Base-by-base conservation (phyloP, 495 filamentous ascomycete species). In the Neurospora sp. region DNA sequence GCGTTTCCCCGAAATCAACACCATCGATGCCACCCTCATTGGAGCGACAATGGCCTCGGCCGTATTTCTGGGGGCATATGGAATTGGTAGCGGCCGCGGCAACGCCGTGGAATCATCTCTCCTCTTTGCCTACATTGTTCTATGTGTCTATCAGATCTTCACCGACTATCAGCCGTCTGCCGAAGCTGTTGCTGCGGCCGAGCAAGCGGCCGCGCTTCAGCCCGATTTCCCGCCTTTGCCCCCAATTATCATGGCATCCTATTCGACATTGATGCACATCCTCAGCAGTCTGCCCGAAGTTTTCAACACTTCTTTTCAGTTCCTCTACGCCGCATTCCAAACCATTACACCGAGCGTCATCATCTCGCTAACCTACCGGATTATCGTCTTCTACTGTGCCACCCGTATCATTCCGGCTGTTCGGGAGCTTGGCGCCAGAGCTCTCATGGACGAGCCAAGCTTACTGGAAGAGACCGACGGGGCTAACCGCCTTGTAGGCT, bases 81-180 rank as follows among this genome's bases (percentile, higher is more conserved):
- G 96, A 44, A 99, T 98, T 77, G 92, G 92, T 73, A 96, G 92
- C 76, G 96, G 96, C 10, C 91, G 94, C 76, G 96, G 96, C 69
- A 99, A 98, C 78, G 93, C 94, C 4, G 93, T 99, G 44, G 96
- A 99, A 82, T 96, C 93, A 77, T 97, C 94, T 18, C 86, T 99
- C 27, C 88, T 99, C 41, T 98, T 99, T 79, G 95, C 96, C 78
- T 99, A 99, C 81, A 89, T 97, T 71, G 94, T 97, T 14, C 90
- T 99, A 73, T 98, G 94, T 85, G 91, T 98, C 79, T 99, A 99
- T 81, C 96, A 99, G 81, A 98, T 98, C 78, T 99, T 99, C 82
- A 99, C 96, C 59, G 96, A 99, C 79, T 99, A 98, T 82, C 88
- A 93, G 75, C 94, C 94, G 10, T 93, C 92, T 5, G 79, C 88